Evolutionary conservation across 257 asterid species (phyloP), one percentile per base, ranked within the genome.

Genomic region (Salvia miltiorrhiza): DNA sequence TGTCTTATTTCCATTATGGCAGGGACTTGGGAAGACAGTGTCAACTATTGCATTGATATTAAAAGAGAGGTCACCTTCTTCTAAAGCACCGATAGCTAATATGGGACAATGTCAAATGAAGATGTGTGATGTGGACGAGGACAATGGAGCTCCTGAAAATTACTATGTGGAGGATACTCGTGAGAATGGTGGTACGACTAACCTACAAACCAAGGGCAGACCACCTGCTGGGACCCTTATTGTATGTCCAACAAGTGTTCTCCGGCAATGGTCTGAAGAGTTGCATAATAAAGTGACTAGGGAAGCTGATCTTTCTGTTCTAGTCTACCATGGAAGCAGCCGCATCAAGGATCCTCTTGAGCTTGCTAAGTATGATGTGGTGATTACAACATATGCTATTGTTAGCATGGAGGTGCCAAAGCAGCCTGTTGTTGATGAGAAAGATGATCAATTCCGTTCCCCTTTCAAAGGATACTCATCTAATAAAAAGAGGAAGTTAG

Each of bases 191-290:
- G 76, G 59, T 33, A 66, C 50, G 52, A 59, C 72, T 59, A 61
- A 74, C 79, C 68, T 75, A 61, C 89, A 73, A 77, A 72, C 89
- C 23, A 88, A 80, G 61, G 87, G 83, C 39, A 87, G 95, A 82
- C 92, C 92, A 39, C 82, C 95, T 77, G 99, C 88, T 64, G 99
- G 99, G 39, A 93, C 99, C 59, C 99, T 93, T 73, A 77, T 93
- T 52, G 99, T 94, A 64, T 94, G 99, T 37, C 99, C 99, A 16
- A 91, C 99, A 32, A 94, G 97, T 85, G 99, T 94, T 66, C 96
- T 94, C 63, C 88, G 96, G 37, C 99, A 94, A 69, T 94, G 99
- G 99, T 81, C 87, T 44, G 97, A 94, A 1, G 99, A 94, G 77
- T 79, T 94, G 77, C 90, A 78, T 66, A 91, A 79, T 74, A 94